Conservation (phyloP, 805 yeast species). For the Metschnikowia picachoensis region DNA sequence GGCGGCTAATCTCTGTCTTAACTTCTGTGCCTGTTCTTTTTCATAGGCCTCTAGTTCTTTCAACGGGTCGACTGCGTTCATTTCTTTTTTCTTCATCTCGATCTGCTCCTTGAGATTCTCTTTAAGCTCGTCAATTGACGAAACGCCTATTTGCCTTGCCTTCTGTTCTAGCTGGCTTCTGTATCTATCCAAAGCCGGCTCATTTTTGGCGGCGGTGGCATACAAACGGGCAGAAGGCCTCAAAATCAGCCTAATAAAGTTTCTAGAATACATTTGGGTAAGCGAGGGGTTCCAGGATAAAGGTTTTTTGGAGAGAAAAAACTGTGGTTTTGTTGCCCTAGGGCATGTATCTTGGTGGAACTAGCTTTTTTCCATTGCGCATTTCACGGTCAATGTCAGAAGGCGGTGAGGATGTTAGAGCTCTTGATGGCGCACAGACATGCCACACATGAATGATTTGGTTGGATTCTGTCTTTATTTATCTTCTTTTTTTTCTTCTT, state of each 20-base stretch:
- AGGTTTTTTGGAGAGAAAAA: no score
- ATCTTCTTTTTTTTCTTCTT: no score
- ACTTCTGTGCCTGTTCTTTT: constrained; percentile 32
- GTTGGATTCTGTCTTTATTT: no score
- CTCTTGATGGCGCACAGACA: no score
- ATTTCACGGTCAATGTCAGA: background rate
- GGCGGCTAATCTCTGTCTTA: constrained; percentile 19
- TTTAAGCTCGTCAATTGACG: constrained; percentile 55
- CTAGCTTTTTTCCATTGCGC: background rate
- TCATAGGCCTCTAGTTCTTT: constrained; percentile 59
- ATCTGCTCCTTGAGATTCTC: constrained; percentile 60
- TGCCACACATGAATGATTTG: no score
- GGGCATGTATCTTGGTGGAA: background rate
- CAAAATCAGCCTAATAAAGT: background rate
- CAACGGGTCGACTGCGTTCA: constrained; percentile 65
- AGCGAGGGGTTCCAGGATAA: no score
- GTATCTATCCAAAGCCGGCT: constrained; percentile 20
- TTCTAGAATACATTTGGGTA: background rate
- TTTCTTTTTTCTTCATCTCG: constrained; percentile 49
- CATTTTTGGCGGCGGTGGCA: constrained; percentile 5
- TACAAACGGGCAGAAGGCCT: constrained; percentile 2
- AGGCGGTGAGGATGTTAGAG: no score
- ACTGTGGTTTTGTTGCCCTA: background rate
- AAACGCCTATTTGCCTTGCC: constrained; percentile 33
- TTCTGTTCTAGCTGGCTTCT: constrained; percentile 31